Evolutionary conservation across 257 asterid genomes (phyloP).

Genomic region (Cynanchum wilfordii): DNA sequence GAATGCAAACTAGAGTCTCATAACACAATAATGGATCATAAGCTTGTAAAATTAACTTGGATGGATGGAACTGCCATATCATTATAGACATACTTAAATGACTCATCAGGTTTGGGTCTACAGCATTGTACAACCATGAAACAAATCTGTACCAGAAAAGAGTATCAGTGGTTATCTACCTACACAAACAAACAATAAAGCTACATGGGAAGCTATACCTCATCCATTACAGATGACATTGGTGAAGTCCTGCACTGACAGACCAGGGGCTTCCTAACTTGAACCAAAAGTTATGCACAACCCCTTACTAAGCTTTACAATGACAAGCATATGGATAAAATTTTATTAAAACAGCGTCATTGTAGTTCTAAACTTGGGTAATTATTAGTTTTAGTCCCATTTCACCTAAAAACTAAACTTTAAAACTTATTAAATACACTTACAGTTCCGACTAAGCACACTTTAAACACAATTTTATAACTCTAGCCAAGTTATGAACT

Average conservation of each 20-base stretch:
- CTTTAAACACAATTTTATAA: too few species aligned
- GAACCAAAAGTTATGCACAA: neutral
- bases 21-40: neutral
- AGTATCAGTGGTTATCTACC: neutral
- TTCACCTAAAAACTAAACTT: too few species aligned
- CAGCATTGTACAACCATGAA: neutral
- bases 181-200: neutral
- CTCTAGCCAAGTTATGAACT: too few species aligned
- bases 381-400: too few species aligned
- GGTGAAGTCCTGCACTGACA: neutral
- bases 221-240: neutral
- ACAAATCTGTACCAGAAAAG: neutral
- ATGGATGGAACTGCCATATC: too few species aligned
- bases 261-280: neutral
- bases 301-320: too few species aligned
- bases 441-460: too few species aligned
- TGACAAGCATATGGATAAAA: too few species aligned
- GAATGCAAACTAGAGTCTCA: neutral
- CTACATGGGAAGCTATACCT: neutral
- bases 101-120: neutral
- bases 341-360: too few species aligned
- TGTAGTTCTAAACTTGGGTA: too few species aligned
- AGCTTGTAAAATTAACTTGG: neutral
- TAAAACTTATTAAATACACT: too few species aligned
- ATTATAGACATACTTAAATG: too few species aligned